Percentiles rank a stretch among this genome's conserved stretches.
Conservation (phyloP, 768 basidiomycete species). For the Termitomyces titanicus region DNA sequence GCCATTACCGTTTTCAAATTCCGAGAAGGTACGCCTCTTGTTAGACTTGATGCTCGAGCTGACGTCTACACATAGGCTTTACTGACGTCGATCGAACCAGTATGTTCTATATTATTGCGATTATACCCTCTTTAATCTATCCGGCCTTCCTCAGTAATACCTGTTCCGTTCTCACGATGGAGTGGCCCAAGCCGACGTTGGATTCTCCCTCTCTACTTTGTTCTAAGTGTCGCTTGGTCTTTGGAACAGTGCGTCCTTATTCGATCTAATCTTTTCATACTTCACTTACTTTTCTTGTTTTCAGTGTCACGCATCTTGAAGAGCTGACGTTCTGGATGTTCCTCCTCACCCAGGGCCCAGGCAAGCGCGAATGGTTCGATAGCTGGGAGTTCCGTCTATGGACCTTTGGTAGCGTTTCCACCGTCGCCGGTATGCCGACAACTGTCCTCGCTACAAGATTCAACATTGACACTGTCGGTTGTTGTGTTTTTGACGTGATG, state of each 20-base stretch:
- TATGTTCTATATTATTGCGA: slow-evolving; percentile 13
- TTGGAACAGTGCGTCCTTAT: slow-evolving; percentile 62
- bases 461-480: slow-evolving; percentile 53
- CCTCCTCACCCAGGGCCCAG: slow-evolving; percentile 71
- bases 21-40: slow-evolving; percentile 52
- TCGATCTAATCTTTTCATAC: slow-evolving; percentile 1
- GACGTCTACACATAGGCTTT: slow-evolving; percentile 34
- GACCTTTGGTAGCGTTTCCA: slow-evolving; percentile 62
- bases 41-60: not conserved
- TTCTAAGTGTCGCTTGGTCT: slow-evolving; percentile 72
- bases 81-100: slow-evolving; percentile 30
- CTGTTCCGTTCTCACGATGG: slow-evolving; percentile 57
- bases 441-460: slow-evolving; percentile 58
- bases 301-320: slow-evolving; percentile 78
- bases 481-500: not conserved
- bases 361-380: slow-evolving; percentile 71
- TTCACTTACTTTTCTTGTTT: slow-evolving; percentile 3
- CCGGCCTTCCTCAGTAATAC: slow-evolving; percentile 39
- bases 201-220: slow-evolving; percentile 67
- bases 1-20: slow-evolving; percentile 66
- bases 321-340: slow-evolving; percentile 84
- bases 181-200: slow-evolving; percentile 37
- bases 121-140: not conserved
- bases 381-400: slow-evolving; percentile 77
- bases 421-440: slow-evolving; percentile 70